Evolutionary conservation across 2,329 filamentous ascomycete genomes (phyloP).

Genomic region (Alternaria sp.): DNA sequence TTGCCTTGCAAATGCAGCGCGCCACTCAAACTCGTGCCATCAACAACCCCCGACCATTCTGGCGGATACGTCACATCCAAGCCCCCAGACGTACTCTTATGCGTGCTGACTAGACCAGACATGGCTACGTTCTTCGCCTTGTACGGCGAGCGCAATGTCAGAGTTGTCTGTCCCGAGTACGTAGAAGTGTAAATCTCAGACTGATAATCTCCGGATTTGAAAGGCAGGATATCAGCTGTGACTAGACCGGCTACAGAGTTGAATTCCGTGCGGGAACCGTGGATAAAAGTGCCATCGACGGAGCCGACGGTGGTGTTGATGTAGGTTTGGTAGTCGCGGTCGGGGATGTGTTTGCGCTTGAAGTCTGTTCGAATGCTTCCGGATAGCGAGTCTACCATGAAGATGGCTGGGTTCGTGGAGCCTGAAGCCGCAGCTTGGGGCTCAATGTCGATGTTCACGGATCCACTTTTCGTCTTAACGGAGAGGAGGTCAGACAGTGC

Average conservation of each 20-base stretch:
- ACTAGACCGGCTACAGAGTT: constrained; percentile 50
- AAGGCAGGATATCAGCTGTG: constrained; percentile 50
- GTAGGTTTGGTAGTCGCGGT: constrained; percentile 53
- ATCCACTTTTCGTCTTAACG: constrained; percentile 53
- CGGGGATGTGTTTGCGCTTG: constrained; percentile 46
- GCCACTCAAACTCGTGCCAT: constrained; percentile 50
- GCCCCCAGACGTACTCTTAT: constrained; percentile 48
- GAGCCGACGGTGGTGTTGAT: constrained; percentile 51
- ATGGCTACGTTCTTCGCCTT: constrained; percentile 35
- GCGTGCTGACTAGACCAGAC: constrained; percentile 42
- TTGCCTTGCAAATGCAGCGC: constrained; percentile 50
- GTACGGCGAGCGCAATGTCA: constrained; percentile 48
- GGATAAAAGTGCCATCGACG: constrained; percentile 52
- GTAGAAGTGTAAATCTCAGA: constrained; percentile 47
- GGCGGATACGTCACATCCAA: constrained; percentile 52
- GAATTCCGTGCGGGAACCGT: constrained; percentile 50
- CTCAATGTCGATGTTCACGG: constrained; percentile 51
- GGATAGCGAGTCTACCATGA: constrained; percentile 45
- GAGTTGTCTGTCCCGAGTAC: constrained; percentile 44
- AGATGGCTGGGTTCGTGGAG: constrained; percentile 45
- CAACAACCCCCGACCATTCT: constrained; percentile 53
- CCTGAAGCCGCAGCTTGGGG: constrained; percentile 46
- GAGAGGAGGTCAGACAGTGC: constrained; percentile 52
- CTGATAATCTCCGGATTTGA: constrained; percentile 33
- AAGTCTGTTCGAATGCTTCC: constrained; percentile 51